These are phyloP conservation scores for Geranium rotundifolium DNA, from an alignment of 345 rosid species.

Conservation along the genomic window DNA sequence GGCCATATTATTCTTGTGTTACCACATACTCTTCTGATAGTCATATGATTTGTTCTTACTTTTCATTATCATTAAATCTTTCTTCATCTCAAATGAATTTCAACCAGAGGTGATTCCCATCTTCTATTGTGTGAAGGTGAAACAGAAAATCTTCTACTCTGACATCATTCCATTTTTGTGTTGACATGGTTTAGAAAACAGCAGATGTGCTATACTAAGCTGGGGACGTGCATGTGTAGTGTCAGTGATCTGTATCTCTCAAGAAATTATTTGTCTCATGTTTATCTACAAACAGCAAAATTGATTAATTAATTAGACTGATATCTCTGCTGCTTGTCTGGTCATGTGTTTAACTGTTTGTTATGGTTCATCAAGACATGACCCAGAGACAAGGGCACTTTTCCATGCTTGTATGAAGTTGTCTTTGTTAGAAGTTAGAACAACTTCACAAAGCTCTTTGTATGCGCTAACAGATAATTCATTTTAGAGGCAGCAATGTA, in stretches of 20 bases:
- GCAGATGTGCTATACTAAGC: background rate
- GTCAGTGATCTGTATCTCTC: background rate
- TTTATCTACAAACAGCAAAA: background rate
- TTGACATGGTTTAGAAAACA: background rate
- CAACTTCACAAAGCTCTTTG: background rate
- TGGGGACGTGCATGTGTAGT: background rate
- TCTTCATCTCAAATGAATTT: background rate
- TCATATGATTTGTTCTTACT: background rate
- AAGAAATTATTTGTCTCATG: background rate
- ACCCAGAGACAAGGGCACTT: background rate
- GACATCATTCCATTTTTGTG: background rate
- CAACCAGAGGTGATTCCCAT: background rate
- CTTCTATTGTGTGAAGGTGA: background rate
- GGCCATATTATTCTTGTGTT: background rate
- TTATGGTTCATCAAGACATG: background rate
- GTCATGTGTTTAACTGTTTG: background rate
- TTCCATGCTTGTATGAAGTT: too few species aligned
- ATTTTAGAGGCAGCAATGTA: background rate
- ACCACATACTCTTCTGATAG: background rate
- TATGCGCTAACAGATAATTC: background rate
- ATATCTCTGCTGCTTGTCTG: background rate
- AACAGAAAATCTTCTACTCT: background rate
- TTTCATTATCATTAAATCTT: background rate
- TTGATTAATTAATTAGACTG: background rate
- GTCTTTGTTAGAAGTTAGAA: too few species aligned